Base-by-base conservation (phyloP, 106 monocot species). In the Dendrobium chrysotoxum region DNA sequence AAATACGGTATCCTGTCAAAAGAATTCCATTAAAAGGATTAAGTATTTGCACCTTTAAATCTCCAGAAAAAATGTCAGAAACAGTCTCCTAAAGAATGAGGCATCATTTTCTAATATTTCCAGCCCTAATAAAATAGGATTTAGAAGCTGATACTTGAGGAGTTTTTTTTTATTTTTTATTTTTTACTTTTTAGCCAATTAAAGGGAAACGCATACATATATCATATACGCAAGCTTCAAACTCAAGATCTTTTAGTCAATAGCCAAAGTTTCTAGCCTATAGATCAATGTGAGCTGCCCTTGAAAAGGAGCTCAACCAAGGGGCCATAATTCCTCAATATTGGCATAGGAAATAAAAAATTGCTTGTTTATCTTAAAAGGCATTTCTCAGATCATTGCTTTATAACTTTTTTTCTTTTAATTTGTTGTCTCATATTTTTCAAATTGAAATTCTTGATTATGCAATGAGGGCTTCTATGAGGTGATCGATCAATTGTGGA, bases 1-100 rank as follows among this genome's bases (percentile, higher is more conserved):
- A 61, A 94, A 94, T 4, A 94, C 50, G 28, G 81, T 91, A 26
- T 94, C 94, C 94, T 94, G 85, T 41, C 54, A 74, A 83, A 41
- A 80, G 40, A 28, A 77, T 30, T 13, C 25, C 78, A 78, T 73
- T 35, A 70, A 77, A 78, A 54, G 54, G 66, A 28, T 67, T 28
- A 71, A 68, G 72, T 50, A 64, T 20, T 31, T 9, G 12, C 12
- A 40, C 0, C 28, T 13, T 50, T 18, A 30, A 75, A 41, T 40
- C 75, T 72, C 28, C 23, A 42, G 21, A 17, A 71, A 71, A 71
- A 35, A 65, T 25, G 10, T 65, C 5, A 65, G 25, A 65, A 9
- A 65, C 25, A 71, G 17, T 71, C 10, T 8, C 28, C 8, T 13
- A 71, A 35, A 38, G 31, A 16, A 31, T 13, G 31, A 71, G 16